These are phyloP conservation scores for Phialophora macrospora DNA, from an alignment of 2,329 filamentous ascomycete genomes.

Conservation along the genomic window DNA sequence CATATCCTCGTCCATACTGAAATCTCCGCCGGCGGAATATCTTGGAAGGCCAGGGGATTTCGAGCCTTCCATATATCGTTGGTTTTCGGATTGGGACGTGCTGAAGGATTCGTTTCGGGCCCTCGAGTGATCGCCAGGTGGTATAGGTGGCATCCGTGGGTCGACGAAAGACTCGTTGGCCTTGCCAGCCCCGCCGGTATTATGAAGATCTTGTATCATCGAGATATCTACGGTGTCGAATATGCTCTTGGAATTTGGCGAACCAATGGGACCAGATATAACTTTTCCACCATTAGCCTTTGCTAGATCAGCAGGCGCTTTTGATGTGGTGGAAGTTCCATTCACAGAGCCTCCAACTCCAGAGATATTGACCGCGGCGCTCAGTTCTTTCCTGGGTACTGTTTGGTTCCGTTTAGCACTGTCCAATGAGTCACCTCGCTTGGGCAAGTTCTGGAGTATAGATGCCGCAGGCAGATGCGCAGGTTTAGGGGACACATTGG, in stretches of 20 bases:
- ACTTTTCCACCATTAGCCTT: slow-evolving; percentile 50
- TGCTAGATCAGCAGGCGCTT: slow-evolving; percentile 30
- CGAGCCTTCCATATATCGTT: slow-evolving; percentile 52
- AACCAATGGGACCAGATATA: slow-evolving; percentile 51
- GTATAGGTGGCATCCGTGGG: slow-evolving; percentile 61
- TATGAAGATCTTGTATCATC: slow-evolving; percentile 28
- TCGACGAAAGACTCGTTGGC: slow-evolving; percentile 62
- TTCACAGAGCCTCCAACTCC: slow-evolving; percentile 45
- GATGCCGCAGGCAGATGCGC: slow-evolving; percentile 42
- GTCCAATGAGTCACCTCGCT: slow-evolving; percentile 66
- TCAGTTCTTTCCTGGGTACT: slow-evolving; percentile 69
- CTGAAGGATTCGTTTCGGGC: slow-evolving; percentile 57
- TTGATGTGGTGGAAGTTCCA: slow-evolving; percentile 25
- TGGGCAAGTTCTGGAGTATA: slow-evolving; percentile 51
- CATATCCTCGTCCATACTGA: slow-evolving; percentile 96
- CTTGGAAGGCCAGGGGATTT: slow-evolving; percentile 70
- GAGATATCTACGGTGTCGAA: slow-evolving; percentile 47
- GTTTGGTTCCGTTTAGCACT: slow-evolving; percentile 42
- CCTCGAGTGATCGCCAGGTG: slow-evolving; percentile 51
- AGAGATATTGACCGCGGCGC: slow-evolving; percentile 41
- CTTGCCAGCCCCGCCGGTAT: slow-evolving; percentile 45
- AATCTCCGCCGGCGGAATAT: slow-evolving; percentile 79
- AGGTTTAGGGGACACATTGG: slow-evolving; percentile 48
- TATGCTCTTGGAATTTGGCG: slow-evolving; percentile 47
- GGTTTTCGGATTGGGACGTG: slow-evolving; percentile 47